Conservation (phyloP, 2,329 filamentous ascomycete genomes). For the Pyrenophora seminiperda region DNA sequence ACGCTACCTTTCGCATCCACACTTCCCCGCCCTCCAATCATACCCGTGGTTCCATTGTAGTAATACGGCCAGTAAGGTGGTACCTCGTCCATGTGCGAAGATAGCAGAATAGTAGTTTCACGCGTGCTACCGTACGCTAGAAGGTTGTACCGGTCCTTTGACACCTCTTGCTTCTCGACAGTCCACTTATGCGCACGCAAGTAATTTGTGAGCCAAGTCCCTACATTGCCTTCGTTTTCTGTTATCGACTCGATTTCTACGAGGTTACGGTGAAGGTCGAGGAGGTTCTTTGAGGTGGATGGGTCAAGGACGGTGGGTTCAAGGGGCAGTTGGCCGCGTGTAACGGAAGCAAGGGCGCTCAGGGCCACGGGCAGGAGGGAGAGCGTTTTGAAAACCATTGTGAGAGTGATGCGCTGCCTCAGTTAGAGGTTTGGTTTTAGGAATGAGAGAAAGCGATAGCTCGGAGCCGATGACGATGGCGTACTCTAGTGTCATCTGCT, state of each 20-base stretch:
- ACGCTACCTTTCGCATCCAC: constrained; percentile 67
- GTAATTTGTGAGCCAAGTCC: constrained; percentile 70
- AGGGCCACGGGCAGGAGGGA: constrained; percentile 20
- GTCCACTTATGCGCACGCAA: constrained; percentile 66
- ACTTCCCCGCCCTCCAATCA: constrained; percentile 73
- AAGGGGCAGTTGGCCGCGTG: constrained; percentile 5
- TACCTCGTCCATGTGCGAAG: constrained; percentile 80
- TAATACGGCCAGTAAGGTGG: constrained; percentile 73
- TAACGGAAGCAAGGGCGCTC: constrained; percentile 11
- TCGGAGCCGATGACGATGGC: constrained; percentile 3
- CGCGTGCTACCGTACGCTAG: constrained; percentile 66
- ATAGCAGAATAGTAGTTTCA: constrained; percentile 67
- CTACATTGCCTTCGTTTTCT: constrained; percentile 70
- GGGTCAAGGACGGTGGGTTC: constrained; percentile 25
- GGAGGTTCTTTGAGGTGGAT: constrained; percentile 54
- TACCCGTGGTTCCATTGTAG: constrained; percentile 53
- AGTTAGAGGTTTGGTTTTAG: constrained; percentile 3
- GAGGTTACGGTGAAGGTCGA: constrained; percentile 76
- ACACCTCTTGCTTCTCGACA: constrained; percentile 63
- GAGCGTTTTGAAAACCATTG: constrained; percentile 25
- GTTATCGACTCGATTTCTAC: constrained; percentile 74
- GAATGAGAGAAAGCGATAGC: neutral
- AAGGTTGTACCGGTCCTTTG: constrained; percentile 70
- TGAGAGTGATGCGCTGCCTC: neutral
- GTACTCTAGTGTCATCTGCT: neutral